Conservation (phyloP, 768 basidiomycete genomes). For the Pholiota microspora region DNA sequence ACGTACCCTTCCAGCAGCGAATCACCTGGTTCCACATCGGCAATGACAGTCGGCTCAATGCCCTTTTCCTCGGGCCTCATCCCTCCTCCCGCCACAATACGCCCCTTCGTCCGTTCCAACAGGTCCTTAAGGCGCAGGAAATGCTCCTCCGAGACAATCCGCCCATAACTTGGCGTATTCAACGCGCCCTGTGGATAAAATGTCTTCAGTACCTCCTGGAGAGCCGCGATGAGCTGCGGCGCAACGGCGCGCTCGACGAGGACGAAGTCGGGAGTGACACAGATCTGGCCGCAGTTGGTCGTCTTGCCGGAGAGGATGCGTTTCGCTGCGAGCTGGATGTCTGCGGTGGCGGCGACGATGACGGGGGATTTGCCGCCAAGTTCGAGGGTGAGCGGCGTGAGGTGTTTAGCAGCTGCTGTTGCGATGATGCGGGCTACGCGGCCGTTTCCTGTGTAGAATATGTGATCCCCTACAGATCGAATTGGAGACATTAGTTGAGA, state of each 20-base stretch:
- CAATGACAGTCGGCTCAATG: conserved; percentile 62
- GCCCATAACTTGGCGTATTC: conserved; percentile 38
- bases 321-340: conserved; percentile 52
- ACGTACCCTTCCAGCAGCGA: conserved; percentile 58
- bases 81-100: conserved; percentile 47
- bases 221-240: conserved; percentile 42
- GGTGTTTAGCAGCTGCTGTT: conserved; percentile 49
- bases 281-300: conserved; percentile 68
- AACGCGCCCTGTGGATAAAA: conserved; percentile 59
- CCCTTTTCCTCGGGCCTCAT: conserved; percentile 32
- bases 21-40: conserved; percentile 52
- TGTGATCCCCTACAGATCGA: conserved; percentile 27
- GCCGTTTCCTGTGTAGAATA: conserved; percentile 49
- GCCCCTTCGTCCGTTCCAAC: conserved; percentile 53
- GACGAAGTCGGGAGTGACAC: conserved; percentile 55
- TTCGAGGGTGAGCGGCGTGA: conserved; percentile 57
- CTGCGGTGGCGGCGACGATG: conserved; percentile 31
- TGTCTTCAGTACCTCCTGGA: conserved; percentile 38
- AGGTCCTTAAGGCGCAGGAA: conserved; percentile 51
- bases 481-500: neutral
- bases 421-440: conserved; percentile 47
- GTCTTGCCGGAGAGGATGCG: conserved; percentile 68
- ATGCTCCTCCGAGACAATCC: conserved; percentile 55
- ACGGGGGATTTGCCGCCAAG: conserved; percentile 53
- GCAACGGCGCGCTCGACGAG: conserved; percentile 38